These are phyloP conservation scores for Kodamaea restingae DNA, from an alignment of 805 yeast species.

Conservation along the genomic window DNA sequence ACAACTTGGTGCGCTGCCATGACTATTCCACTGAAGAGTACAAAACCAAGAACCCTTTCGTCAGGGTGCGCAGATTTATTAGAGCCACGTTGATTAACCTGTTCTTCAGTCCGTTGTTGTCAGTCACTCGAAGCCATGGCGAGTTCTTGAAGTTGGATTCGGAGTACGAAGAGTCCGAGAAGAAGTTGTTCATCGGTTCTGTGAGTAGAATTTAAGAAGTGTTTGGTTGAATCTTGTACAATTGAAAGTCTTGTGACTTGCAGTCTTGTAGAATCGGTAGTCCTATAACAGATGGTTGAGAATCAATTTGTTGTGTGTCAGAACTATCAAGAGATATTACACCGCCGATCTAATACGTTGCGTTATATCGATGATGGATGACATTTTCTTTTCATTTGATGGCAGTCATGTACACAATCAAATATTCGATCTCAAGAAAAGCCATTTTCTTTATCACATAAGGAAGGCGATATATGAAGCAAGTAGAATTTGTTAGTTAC, in stretches of 20 bases:
- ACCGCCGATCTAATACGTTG: no score
- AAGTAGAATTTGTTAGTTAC: no score
- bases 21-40: slow-evolving; percentile 14
- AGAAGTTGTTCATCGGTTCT: slow-evolving; percentile 26
- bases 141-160: slow-evolving; percentile 16
- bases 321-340: no score
- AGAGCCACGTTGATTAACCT: slow-evolving; percentile 22
- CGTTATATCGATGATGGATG: no score
- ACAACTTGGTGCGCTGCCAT: slow-evolving; percentile 23
- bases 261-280: not conserved
- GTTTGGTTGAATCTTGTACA: not conserved
- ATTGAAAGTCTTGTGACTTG: no score
- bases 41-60: slow-evolving; percentile 17
- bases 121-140: slow-evolving; percentile 17
- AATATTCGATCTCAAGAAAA: no score
- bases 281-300: no score
- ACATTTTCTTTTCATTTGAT: no score
- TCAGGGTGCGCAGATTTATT: slow-evolving; percentile 10
- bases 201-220: slow-evolving; percentile 18
- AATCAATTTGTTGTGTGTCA: no score
- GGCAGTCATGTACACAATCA: no score
- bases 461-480: no score
- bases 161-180: slow-evolving; percentile 20
- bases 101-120: slow-evolving; percentile 24
- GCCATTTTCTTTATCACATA: no score